Conservation (phyloP, 352 stramenopile species). For the Phytophthora pinifolia region DNA sequence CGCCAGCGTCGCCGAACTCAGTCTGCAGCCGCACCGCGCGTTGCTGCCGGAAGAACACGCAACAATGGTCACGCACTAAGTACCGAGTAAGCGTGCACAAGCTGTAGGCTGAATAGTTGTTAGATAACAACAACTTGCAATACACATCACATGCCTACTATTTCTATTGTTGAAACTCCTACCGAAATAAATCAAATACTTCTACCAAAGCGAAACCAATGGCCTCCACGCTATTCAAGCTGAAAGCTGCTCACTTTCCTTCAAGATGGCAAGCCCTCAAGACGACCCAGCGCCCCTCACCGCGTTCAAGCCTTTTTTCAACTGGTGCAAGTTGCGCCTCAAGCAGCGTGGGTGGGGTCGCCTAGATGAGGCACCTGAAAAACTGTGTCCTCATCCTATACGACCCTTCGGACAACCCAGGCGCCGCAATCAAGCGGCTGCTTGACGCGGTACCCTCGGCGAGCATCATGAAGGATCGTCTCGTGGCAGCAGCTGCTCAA, state of each 20-base stretch:
- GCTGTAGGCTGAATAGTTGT: no score
- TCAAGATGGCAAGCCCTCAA: no score
- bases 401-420: neutral
- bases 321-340: conserved; percentile 6
- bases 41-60: neutral
- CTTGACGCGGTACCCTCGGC: neutral
- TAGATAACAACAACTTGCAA: neutral
- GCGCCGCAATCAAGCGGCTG: neutral
- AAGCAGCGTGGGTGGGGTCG: neutral
- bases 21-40: neutral
- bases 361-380: conserved; percentile 8
- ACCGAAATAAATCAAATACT: no score
- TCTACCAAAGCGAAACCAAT: no score
- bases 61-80: neutral
- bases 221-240: no score
- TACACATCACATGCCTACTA: neutral
- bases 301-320: conserved; percentile 3
- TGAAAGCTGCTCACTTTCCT: no score
- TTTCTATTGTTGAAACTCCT: neutral
- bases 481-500: neutral
- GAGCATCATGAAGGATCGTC: neutral
- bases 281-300: neutral
- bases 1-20: neutral
- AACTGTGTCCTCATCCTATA: neutral
- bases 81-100: neutral